Conservation (phyloP, 2,329 filamentous ascomycete species). For the Elsinoe batatas region DNA sequence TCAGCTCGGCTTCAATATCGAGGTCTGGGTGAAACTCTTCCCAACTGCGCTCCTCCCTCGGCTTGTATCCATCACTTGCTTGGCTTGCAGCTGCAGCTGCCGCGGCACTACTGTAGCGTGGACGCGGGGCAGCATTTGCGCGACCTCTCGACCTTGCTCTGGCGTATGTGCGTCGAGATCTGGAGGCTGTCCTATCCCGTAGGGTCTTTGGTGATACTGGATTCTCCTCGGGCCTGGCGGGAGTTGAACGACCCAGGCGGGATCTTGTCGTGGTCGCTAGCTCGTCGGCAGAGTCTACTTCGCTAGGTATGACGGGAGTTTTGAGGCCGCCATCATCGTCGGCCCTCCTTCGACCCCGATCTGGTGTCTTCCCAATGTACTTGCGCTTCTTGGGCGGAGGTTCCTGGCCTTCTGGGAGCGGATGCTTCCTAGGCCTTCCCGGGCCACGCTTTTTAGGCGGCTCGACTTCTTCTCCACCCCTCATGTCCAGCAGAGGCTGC, state of each 20-base stretch:
- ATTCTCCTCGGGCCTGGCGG: slow-evolving; percentile 13
- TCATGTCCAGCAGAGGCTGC: slow-evolving; percentile 9
- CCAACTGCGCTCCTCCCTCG: slow-evolving; percentile 91
- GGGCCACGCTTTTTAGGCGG: slow-evolving; percentile 21
- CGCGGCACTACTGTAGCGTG: slow-evolving; percentile 76
- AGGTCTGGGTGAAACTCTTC: slow-evolving; percentile 95
- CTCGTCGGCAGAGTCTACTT: slow-evolving; percentile 16
- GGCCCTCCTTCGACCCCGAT: slow-evolving; percentile 16
- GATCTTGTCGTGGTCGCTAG: slow-evolving; percentile 8
- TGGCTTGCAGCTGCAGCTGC: slow-evolving; percentile 79
- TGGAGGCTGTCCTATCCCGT: slow-evolving; percentile 1
- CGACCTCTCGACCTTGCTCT: slow-evolving; percentile 45
- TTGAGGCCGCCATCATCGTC: slow-evolving; percentile 14
- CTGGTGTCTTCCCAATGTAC: slow-evolving; percentile 42
- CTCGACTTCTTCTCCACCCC: slow-evolving; percentile 12
- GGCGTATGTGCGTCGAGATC: slow-evolving; percentile 37
- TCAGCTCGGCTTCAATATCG: slow-evolving; percentile 73
- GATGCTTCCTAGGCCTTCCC: slow-evolving; percentile 20
- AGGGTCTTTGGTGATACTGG: slow-evolving; percentile 11
- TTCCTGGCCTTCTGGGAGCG: slow-evolving; percentile 29
- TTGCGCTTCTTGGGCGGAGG: slow-evolving; percentile 37
- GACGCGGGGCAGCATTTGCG: slow-evolving; percentile 44
- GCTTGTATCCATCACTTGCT: slow-evolving; percentile 93
- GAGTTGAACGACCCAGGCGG: slow-evolving; percentile 23
- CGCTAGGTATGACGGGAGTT: slow-evolving; percentile 3